Evolutionary conservation across 176 grass and related monocot species (phyloP).

Genomic region (Hsuehochloa calcarea): DNA sequence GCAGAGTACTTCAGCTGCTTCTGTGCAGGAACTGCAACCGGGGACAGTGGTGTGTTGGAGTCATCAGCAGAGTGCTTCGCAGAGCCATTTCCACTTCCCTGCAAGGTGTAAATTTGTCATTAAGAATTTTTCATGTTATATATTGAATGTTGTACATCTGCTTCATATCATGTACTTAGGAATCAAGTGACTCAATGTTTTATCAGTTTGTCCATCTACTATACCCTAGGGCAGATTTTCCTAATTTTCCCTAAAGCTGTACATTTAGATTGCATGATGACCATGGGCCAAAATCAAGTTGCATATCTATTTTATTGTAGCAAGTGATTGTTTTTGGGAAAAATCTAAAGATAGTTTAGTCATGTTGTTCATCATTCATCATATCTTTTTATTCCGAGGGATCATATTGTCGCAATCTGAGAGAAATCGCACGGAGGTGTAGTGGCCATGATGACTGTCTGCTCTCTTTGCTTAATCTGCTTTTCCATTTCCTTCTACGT

Average conservation of each 20-base stretch:
- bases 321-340: not conserved
- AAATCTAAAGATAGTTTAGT: not conserved
- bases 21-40: slow-evolving; percentile 85
- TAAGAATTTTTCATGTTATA: not conserved
- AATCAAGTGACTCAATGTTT: not conserved
- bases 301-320: not conserved
- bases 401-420: not conserved
- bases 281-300: not conserved
- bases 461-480: slow-evolving; percentile 73
- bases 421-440: slow-evolving; percentile 59
- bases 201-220: not conserved
- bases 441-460: slow-evolving; percentile 53
- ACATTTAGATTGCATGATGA: not conserved
- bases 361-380: not conserved
- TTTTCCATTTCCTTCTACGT: slow-evolving; percentile 83
- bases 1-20: slow-evolving; percentile 95
- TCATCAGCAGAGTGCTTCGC: slow-evolving; percentile 72
- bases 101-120: slow-evolving; percentile 25
- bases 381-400: not conserved
- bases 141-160: not conserved
- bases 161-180: not conserved
- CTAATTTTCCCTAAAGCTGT: not conserved
- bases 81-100: slow-evolving; percentile 73
- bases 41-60: slow-evolving; percentile 61
- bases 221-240: not conserved